phyloP scores from a whole-genome alignment of 192 early-diverging fungal genomes.

The Podila clonocystis region DNA sequence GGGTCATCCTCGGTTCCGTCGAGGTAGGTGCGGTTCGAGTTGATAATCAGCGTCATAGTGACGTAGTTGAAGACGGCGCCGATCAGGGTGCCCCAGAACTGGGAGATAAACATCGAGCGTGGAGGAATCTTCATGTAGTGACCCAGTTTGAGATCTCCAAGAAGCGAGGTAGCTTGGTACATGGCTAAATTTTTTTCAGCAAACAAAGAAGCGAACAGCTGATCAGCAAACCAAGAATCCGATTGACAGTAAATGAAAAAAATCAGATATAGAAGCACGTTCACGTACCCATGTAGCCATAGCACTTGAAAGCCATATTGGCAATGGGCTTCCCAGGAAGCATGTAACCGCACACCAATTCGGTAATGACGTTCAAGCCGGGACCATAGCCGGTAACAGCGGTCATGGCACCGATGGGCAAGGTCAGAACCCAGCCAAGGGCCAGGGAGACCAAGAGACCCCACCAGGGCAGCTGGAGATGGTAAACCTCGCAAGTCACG shows the following conservation, averaged over 20 bases:
- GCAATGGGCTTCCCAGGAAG: constrained; percentile 60
- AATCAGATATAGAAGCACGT: background rate
- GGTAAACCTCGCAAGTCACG: constrained; percentile 23
- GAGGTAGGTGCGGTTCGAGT: constrained; percentile 16
- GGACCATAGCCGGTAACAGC: constrained; percentile 59
- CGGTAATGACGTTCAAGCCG: constrained; percentile 61
- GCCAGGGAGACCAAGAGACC: constrained; percentile 43
- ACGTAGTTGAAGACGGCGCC: constrained; percentile 54
- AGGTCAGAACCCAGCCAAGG: constrained; percentile 38
- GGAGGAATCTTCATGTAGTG: constrained; percentile 79
- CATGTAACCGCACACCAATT: constrained; percentile 65
- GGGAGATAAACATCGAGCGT: constrained; percentile 65
- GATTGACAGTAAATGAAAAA: too few species aligned
- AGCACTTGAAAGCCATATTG: constrained; percentile 66
- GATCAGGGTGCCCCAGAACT: constrained; percentile 64
- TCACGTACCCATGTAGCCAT: constrained; percentile 42
- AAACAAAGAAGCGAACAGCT: too few species aligned
- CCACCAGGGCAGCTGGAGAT: constrained; percentile 56
- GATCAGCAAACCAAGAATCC: too few species aligned
- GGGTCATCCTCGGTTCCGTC: constrained; percentile 41
- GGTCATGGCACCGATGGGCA: constrained; percentile 64
- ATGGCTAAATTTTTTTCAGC: constrained; percentile 48
- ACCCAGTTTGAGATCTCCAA: constrained; percentile 76
- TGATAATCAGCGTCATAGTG: constrained; percentile 34
- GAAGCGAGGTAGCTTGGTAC: constrained; percentile 76